A percentile compares a stretch with the other conserved stretches of the same genome.
Conservation (phyloP, 2,329 filamentous ascomycete genomes). For the Colletotrichum truncatum region DNA sequence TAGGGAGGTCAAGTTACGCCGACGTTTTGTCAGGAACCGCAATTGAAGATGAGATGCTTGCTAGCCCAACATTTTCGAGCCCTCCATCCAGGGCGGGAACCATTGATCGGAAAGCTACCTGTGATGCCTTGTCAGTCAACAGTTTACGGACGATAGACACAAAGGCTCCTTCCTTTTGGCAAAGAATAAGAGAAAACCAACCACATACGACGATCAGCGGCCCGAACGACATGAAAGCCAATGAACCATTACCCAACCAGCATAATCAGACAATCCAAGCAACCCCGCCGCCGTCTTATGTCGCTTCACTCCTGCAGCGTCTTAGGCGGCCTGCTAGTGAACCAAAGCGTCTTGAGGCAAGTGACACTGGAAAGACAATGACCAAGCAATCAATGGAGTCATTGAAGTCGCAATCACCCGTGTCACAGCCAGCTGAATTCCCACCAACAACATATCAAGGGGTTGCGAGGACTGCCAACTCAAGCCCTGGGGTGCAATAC, state of each 20-base stretch:
- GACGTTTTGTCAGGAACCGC: slow-evolving; percentile 34
- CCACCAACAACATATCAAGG: not conserved
- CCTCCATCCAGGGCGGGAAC: slow-evolving; percentile 25
- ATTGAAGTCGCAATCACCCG: not conserved
- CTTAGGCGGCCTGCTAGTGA: not conserved
- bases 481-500: slow-evolving; percentile 38
- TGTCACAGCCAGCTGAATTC: not conserved
- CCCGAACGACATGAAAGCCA: not conserved
- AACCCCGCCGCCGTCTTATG: not conserved
- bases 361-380: not conserved
- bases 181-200: not conserved
- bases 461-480: slow-evolving; percentile 41
- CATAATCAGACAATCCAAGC: not conserved
- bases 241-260: not conserved
- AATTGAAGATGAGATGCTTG: slow-evolving; percentile 21
- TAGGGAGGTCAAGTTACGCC: slow-evolving; percentile 45
- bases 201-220: not conserved
- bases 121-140: slow-evolving; percentile 39
- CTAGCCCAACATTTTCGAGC: slow-evolving; percentile 34
- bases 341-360: not conserved
- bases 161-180: not conserved
- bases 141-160: slow-evolving; percentile 13
- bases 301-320: not conserved
- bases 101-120: slow-evolving; percentile 24
- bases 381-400: not conserved